Evolutionary conservation across 2,329 filamentous ascomycete genomes (phyloP).

Genomic region (Gyromitra esculenta): DNA sequence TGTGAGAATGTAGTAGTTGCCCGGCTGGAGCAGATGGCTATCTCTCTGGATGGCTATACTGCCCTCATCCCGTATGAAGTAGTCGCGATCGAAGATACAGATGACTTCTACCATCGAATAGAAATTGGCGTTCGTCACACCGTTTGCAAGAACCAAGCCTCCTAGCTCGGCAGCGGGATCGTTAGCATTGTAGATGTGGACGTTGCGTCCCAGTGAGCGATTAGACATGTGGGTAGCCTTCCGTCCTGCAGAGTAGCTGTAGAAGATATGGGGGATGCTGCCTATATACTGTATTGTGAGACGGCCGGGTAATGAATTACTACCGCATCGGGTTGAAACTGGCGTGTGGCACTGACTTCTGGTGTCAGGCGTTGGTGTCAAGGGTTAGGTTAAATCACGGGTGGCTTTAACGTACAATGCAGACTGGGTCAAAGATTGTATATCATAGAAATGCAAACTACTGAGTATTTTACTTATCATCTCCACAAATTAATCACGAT

Average conservation of each 20-base stretch:
- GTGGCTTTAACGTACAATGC: too few species aligned
- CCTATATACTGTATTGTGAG: too few species aligned
- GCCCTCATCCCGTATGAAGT: conserved; percentile 36
- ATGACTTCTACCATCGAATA: conserved; percentile 57
- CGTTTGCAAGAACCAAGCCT: conserved; percentile 53
- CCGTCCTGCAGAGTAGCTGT: not conserved
- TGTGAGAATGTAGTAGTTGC: conserved; percentile 52
- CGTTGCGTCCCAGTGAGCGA: conserved; percentile 4
- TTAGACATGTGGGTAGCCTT: conserved; percentile 15
- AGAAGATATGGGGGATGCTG: not conserved
- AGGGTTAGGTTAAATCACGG: too few species aligned
- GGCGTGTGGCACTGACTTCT: too few species aligned
- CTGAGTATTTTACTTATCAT: too few species aligned
- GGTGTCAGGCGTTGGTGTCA: too few species aligned
- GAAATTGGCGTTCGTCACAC: conserved; percentile 57
- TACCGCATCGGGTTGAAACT: too few species aligned
- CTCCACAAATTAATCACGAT: too few species aligned
- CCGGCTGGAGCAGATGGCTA: conserved; percentile 34
- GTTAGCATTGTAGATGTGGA: conserved; percentile 6
- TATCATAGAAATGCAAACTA: too few species aligned
- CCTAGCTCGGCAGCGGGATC: not conserved
- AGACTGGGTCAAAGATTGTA: too few species aligned
- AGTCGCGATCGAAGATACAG: conserved; percentile 45
- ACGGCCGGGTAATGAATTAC: too few species aligned
- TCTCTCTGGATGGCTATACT: conserved; percentile 22